These are phyloP conservation scores for Auricularia sp. DNA, from an alignment of 768 basidiomycete genomes.

Conservation along the genomic window DNA sequence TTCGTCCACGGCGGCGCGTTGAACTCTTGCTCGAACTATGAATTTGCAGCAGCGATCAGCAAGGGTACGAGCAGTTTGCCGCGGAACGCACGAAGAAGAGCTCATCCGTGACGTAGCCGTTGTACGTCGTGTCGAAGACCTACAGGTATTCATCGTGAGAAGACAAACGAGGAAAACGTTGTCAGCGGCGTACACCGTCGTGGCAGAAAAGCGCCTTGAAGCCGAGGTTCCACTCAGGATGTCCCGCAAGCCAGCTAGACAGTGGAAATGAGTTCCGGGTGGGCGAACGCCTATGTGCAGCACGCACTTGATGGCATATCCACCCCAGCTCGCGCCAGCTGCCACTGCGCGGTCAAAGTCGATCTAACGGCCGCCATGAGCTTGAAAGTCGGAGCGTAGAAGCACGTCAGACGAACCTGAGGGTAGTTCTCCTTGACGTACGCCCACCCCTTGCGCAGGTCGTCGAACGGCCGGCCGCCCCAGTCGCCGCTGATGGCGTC, in stretches of 20 bases:
- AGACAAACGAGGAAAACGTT: too few species aligned
- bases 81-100: conserved; percentile 65
- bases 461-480: conserved; percentile 80
- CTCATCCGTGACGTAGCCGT: conserved; percentile 86
- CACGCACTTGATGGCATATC: conserved; percentile 76
- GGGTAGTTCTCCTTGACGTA: conserved; percentile 56
- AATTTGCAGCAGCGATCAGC: neutral
- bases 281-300: neutral
- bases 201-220: conserved; percentile 92
- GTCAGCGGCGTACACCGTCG: conserved; percentile 57
- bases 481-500: conserved; percentile 72
- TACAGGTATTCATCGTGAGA: conserved; percentile 14
- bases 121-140: conserved; percentile 70
- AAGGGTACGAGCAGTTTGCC: neutral
- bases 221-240: conserved; percentile 75
- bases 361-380: conserved; percentile 11
- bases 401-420: conserved; percentile 23
- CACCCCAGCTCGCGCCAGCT: conserved; percentile 79
- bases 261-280: conserved; percentile 4
- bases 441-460: conserved; percentile 68
- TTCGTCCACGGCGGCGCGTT: conserved; percentile 72
- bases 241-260: conserved; percentile 86
- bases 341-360: conserved; percentile 22
- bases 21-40: conserved; percentile 80
- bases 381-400: conserved; percentile 14